Evolutionary conservation across 2,329 filamentous ascomycete genomes (phyloP).

Genomic region (Albophoma yamanashiensis): DNA sequence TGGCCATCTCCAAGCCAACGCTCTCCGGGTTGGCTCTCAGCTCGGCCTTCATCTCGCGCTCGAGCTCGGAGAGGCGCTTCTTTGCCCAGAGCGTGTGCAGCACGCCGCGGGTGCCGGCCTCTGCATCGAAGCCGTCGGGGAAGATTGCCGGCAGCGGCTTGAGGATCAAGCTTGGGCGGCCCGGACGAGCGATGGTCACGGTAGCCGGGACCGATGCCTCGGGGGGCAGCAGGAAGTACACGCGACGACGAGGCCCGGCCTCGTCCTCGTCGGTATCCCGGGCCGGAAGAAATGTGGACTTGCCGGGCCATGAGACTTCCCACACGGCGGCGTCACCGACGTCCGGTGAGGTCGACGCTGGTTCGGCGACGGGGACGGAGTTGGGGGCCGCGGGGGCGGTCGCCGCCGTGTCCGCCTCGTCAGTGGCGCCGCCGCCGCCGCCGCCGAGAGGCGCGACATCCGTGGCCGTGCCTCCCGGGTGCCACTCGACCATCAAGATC

Average conservation of each 20-base stretch:
- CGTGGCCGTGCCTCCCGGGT: slow-evolving; percentile 23
- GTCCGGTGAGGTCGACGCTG: not conserved
- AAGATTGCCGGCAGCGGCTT: slow-evolving; percentile 85
- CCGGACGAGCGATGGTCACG: slow-evolving; percentile 49
- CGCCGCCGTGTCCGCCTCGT: slow-evolving; percentile 2
- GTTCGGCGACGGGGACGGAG: slow-evolving; percentile 7
- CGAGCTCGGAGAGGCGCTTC: slow-evolving; percentile 63
- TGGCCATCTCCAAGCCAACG: slow-evolving; percentile 72
- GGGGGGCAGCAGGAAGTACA: slow-evolving; percentile 75
- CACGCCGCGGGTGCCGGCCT: slow-evolving; percentile 67
- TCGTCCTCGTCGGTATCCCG: slow-evolving; percentile 24
- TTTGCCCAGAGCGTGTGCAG: slow-evolving; percentile 88
- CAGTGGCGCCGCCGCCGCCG: slow-evolving; percentile 2
- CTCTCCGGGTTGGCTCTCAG: slow-evolving; percentile 66
- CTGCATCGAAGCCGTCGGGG: slow-evolving; percentile 60
- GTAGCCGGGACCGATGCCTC: slow-evolving; percentile 60
- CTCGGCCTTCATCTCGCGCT: slow-evolving; percentile 67
- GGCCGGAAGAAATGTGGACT: slow-evolving; percentile 59
- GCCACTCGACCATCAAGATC: slow-evolving; percentile 90
- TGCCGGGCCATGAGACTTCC: slow-evolving; percentile 78
- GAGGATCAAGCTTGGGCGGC: slow-evolving; percentile 38
- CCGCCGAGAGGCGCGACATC: slow-evolving; percentile 1
- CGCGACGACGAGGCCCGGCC: slow-evolving; percentile 39
- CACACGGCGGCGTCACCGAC: slow-evolving; percentile 32
- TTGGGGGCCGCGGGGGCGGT: slow-evolving; percentile 8